Percentiles rank a stretch among this genome's conserved stretches.
Evolutionary conservation across 148 eudicot species (phyloP).

Genomic region (Hydrangea macrophylla): DNA sequence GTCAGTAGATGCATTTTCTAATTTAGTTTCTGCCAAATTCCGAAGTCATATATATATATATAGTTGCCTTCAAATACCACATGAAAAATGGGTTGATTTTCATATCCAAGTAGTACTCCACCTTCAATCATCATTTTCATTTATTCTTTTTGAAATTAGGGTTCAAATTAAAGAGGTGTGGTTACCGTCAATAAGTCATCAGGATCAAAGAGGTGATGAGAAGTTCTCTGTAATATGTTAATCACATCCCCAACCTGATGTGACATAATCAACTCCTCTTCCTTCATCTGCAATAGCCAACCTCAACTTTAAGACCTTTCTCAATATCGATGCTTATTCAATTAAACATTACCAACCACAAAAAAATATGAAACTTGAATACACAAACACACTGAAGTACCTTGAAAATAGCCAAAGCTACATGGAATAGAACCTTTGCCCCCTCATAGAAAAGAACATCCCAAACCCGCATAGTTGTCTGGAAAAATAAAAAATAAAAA

Average conservation of each 20-base stretch:
- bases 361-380: conserved; percentile 3
- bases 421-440: conserved; percentile 76
- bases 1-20: no score
- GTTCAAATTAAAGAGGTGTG: neutral
- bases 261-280: conserved; percentile 70
- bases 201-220: no score
- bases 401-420: conserved; percentile 92
- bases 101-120: no score
- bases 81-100: no score
- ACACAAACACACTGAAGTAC: conserved; percentile 32
- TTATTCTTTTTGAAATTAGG: neutral
- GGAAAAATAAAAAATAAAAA: no score
- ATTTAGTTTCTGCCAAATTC: no score
- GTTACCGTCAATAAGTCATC: conserved; percentile 78
- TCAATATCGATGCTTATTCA: neutral
- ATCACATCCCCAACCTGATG: conserved; percentile 90
- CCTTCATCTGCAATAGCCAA: conserved; percentile 74
- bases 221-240: conserved; percentile 64
- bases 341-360: neutral
- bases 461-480: conserved; percentile 98
- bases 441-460: conserved; percentile 97
- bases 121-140: no score
- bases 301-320: conserved; percentile 5
- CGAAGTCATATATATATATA: no score
- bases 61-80: no score